Evolutionary conservation across 495 filamentous ascomycete genomes (phyloP), one percentile per base, ranked within the genome.

Genomic region (Aspergillus steynii): DNA sequence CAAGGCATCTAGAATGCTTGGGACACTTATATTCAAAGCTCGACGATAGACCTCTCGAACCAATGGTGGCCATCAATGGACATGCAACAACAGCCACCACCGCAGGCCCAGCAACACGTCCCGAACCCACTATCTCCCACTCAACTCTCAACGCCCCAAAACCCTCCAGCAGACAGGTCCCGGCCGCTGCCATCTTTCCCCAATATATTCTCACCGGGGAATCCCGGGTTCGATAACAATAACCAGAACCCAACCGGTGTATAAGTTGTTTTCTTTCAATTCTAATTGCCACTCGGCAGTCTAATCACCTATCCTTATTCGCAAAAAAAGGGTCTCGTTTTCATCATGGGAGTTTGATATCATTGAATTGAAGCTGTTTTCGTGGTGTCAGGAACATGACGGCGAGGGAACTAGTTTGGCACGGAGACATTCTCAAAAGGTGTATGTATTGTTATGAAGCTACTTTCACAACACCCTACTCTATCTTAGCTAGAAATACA

Each of bases 21-120:
- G 80, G 83, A 85, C 62, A 80, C 70, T 28, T 85, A 84, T 52
- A 75, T 85, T 32, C 82, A 84, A 64, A 81, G 78, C 60, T 73
- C 78, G 26, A 76, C 71, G 20, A 56, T 85, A 49, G 83, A 85
- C 48, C 60, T 75, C 5, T 61, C 69, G 6, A 79, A 71, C 50
- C 76, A 79, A 59, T 76, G 78, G 54, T 85, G 82, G 82, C 73
- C 80, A 5, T 73, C 74, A 54, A 66, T 69, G 61, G 76, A 80
- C 54, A 48, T 71, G 25, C 69, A 73, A 59, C 74, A 69, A 52
- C 61, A 56, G 52, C 58, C 29, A 52, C 56, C 53, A 48, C 9
- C 47, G 25, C 49, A 53, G 46, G 29, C n/a, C 12, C 61, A 59
- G 49, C 50, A 32, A 26, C 59, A 61, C 20, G 56, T 37, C 3